Evolutionary conservation across 2,329 filamentous ascomycete genomes (phyloP).

Genomic region (Fusarium sp.): DNA sequence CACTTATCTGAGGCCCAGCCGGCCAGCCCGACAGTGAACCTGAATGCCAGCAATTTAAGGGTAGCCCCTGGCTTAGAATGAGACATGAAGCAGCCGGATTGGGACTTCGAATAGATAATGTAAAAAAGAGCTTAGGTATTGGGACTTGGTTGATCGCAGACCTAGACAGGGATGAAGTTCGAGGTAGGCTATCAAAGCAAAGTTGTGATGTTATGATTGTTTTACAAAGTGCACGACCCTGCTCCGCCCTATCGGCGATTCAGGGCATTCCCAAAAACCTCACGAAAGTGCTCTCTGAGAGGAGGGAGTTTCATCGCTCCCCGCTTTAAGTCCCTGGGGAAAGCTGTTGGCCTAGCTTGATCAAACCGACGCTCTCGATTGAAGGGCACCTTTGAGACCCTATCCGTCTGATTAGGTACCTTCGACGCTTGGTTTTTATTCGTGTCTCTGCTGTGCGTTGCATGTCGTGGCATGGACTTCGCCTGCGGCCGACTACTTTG

Average conservation of each 20-base stretch:
- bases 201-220: neutral
- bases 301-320: neutral
- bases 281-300: neutral
- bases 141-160: neutral
- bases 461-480: neutral
- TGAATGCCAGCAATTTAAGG: too few species aligned
- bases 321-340: neutral
- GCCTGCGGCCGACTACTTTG: neutral
- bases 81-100: too few species aligned
- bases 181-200: neutral
- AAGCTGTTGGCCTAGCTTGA: neutral
- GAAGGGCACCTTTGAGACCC: neutral
- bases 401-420: neutral
- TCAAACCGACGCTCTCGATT: neutral
- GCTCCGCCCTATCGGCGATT: neutral
- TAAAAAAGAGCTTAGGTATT: too few species aligned
- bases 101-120: too few species aligned
- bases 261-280: neutral
- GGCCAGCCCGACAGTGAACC: too few species aligned
- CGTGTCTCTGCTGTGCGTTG: neutral
- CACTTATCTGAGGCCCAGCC: accelerated
- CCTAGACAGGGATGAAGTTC: neutral
- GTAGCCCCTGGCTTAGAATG: too few species aligned
- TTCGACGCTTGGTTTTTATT: neutral
- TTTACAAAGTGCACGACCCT: neutral